phyloP scores from a whole-genome alignment of 1,139 yeast genomes.

The Pichia sorboxylosa region DNA sequence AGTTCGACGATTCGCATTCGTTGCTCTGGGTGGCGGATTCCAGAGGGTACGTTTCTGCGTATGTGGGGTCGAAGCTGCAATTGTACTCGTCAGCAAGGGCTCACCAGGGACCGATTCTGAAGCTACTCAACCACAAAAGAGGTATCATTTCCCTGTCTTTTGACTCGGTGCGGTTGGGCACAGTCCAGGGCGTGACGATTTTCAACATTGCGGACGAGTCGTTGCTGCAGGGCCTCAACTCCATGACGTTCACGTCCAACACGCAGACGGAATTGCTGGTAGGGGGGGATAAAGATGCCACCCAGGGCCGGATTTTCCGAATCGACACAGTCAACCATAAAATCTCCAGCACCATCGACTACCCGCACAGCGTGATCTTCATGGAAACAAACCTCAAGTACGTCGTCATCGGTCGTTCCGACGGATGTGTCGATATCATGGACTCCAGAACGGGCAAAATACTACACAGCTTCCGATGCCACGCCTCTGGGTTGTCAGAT shows the following conservation, averaged over 20 bases:
- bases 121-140: slow-evolving; percentile 40
- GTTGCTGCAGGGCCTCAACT: slow-evolving; percentile 10
- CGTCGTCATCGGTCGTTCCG: slow-evolving; percentile 52
- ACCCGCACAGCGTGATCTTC: slow-evolving; percentile 29
- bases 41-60: slow-evolving; percentile 24
- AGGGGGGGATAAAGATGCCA: slow-evolving; percentile 28
- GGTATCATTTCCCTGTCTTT: slow-evolving; percentile 51
- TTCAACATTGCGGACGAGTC: slow-evolving; percentile 27
- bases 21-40: slow-evolving; percentile 82
- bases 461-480: slow-evolving; percentile 56
- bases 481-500: slow-evolving; percentile 65
- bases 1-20: slow-evolving; percentile 63
- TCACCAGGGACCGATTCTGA: slow-evolving; percentile 33
- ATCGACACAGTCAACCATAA: slow-evolving; percentile 53
- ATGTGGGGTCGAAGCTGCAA: slow-evolving; percentile 24
- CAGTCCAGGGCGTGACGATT: slow-evolving; percentile 44
- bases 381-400: slow-evolving; percentile 31
- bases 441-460: slow-evolving; percentile 49
- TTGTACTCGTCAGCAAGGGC: slow-evolving; percentile 45
- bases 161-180: slow-evolving; percentile 41
- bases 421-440: slow-evolving; percentile 66
- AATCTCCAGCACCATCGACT: slow-evolving; percentile 25
- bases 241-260: slow-evolving; percentile 26
- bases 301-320: slow-evolving; percentile 35
- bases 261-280: slow-evolving; percentile 31